Conservation (phyloP, 2,329 filamentous ascomycete genomes). For the Graphiopsis chlorocephala region DNA sequence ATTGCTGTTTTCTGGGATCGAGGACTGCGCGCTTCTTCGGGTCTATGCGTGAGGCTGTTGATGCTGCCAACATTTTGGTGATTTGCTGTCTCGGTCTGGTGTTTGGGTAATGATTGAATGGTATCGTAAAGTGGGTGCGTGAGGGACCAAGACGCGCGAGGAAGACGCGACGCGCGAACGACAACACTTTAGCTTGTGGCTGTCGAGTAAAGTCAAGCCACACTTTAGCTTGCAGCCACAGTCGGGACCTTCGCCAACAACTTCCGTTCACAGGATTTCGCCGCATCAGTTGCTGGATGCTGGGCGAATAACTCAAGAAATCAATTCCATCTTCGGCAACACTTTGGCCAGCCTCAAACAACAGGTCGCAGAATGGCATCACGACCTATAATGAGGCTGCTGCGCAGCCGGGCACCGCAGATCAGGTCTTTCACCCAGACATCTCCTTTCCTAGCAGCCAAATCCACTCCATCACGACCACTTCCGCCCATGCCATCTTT, state of each 20-base stretch:
- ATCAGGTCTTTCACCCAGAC: constrained; percentile 10
- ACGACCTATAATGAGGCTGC: constrained; percentile 1
- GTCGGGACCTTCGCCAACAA: background rate
- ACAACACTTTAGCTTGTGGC: background rate
- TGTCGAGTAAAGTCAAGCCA: background rate
- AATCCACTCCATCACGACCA: background rate
- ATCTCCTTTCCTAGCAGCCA: constrained; percentile 8
- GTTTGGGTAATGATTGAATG: background rate
- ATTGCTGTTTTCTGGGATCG: constrained; percentile 83
- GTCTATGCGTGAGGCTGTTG: constrained; percentile 39
- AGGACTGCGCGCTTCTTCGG: constrained; percentile 73
- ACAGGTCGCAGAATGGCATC: background rate
- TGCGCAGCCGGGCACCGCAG: constrained; percentile 4
- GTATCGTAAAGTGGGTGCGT: background rate
- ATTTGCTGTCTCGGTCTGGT: background rate
- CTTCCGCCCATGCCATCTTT: background rate
- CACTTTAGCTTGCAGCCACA: background rate
- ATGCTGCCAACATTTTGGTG: constrained; percentile 12
- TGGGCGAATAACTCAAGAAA: background rate
- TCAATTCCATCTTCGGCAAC: background rate
- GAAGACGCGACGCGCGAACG: constrained; percentile 5
- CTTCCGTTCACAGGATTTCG: constrained; percentile 1
- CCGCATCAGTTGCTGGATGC: background rate
- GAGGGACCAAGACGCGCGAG: background rate
- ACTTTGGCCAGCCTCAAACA: background rate